Evolutionary conservation across 2,329 filamentous ascomycete species (phyloP).

Genomic region (Pestalotiopsis sp.): DNA sequence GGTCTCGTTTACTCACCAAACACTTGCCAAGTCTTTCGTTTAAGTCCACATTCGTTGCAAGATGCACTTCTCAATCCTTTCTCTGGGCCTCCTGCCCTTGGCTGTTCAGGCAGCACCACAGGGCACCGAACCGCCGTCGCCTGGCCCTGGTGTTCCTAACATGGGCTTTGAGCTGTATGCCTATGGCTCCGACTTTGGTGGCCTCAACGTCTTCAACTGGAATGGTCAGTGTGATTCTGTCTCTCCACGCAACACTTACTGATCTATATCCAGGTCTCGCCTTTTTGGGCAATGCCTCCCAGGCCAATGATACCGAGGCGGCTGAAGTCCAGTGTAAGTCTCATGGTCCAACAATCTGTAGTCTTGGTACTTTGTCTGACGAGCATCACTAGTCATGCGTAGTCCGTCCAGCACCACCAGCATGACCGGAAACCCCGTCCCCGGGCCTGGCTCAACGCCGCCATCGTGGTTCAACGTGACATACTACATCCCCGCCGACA

Average conservation of each 20-base stretch:
- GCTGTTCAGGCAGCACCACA: conserved; percentile 12
- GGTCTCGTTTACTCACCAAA: background rate
- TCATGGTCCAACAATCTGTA: background rate
- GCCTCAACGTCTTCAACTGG: conserved; percentile 24
- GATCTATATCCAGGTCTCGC: conserved; percentile 11
- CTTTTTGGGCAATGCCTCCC: conserved; percentile 12
- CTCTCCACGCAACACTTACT: background rate
- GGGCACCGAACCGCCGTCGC: background rate
- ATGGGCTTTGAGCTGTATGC: conserved; percentile 27
- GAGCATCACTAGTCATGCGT: conserved; percentile 14
- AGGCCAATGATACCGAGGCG: conserved; percentile 15
- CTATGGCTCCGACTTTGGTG: conserved; percentile 26
- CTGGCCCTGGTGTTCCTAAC: conserved; percentile 14
- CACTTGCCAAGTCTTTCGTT: conserved; percentile 8
- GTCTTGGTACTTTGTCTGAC: background rate
- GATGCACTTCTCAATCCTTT: conserved; percentile 14
- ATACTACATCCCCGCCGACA: conserved; percentile 22
- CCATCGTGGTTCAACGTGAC: conserved; percentile 25
- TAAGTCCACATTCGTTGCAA: background rate
- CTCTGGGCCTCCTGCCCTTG: conserved; percentile 17
- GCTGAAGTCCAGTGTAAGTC: conserved; percentile 21
- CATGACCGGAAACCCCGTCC: conserved; percentile 22
- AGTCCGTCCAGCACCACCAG: conserved; percentile 12
- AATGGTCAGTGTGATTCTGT: conserved; percentile 18
- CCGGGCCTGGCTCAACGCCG: conserved; percentile 10